These are phyloP conservation scores for Boletus sensibilis DNA, from an alignment of 768 basidiomycete species.

Conservation along the genomic window DNA sequence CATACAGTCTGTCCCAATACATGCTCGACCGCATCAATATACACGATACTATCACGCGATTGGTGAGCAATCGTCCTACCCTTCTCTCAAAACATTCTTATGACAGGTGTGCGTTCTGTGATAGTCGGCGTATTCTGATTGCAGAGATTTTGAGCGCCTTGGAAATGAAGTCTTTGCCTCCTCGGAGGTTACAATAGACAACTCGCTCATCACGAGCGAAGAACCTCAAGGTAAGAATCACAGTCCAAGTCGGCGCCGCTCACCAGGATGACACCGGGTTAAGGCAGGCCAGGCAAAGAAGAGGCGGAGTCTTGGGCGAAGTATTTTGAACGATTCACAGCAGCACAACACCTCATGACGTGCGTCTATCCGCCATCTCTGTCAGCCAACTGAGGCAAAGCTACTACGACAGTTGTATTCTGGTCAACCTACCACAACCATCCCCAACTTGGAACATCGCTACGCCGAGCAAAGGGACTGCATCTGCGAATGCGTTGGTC, in stretches of 20 bases:
- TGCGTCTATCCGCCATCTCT: constrained; percentile 1
- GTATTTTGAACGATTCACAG: constrained; percentile 22
- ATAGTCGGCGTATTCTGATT: constrained; percentile 26
- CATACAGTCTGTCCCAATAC: constrained; percentile 23
- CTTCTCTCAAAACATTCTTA: neutral
- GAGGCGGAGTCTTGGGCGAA: constrained; percentile 23
- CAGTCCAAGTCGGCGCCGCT: neutral
- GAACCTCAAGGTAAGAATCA: constrained; percentile 16
- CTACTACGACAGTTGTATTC: constrained; percentile 13
- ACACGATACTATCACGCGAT: constrained; percentile 27
- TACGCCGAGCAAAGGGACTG: constrained; percentile 18
- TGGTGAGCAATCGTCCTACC: constrained; percentile 15
- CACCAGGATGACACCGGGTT: constrained; percentile 3
- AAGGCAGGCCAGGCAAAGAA: constrained; percentile 17
- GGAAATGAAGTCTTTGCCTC: constrained; percentile 28
- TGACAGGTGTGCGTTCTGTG: neutral
- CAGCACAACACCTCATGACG: constrained; percentile 27
- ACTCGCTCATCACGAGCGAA: constrained; percentile 20
- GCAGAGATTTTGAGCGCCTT: constrained; percentile 28
- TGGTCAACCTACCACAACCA: constrained; percentile 30
- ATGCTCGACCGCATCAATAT: constrained; percentile 28
- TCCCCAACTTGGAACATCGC: constrained; percentile 19
- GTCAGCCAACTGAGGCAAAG: neutral
- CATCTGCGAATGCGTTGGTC: constrained; percentile 25
- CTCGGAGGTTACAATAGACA: constrained; percentile 22